A percentile compares a stretch with the other conserved stretches of the same genome.
These are phyloP conservation scores for Krasilnikovozyma curviuscula DNA, from an alignment of 768 basidiomycete species.

Conservation along the genomic window DNA sequence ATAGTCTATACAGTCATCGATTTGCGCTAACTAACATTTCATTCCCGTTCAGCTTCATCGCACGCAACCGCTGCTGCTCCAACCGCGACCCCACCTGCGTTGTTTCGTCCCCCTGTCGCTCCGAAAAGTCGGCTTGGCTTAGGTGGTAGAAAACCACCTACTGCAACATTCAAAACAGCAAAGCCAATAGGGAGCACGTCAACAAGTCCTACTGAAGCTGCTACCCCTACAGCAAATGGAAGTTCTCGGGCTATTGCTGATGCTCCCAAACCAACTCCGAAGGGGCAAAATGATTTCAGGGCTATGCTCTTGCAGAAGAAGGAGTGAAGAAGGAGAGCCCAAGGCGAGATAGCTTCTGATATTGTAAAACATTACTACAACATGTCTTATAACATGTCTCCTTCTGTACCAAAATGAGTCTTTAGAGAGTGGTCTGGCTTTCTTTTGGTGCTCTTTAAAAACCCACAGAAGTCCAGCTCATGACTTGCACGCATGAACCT, in stretches of 20 bases:
- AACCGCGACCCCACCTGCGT: neutral
- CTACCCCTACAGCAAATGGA: conserved; percentile 11
- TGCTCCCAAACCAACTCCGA: conserved; percentile 3
- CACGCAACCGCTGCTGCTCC: neutral
- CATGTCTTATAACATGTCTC: neutral
- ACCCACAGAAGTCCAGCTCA: conserved; percentile 10
- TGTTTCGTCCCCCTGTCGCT: conserved; percentile 5
- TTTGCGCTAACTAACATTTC: conserved; percentile 2
- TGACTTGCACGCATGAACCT: conserved; percentile 10
- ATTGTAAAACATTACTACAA: neutral
- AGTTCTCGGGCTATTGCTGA: conserved; percentile 5
- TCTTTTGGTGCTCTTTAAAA: conserved; percentile 8
- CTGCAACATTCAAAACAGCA: neutral
- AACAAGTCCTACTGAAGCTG: conserved; percentile 15
- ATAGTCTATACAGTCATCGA: neutral
- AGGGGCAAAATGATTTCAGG: conserved; percentile 62
- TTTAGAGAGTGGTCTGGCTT: conserved; percentile 9
- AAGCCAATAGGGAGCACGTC: conserved; percentile 13
- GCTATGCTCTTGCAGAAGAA: conserved; percentile 41
- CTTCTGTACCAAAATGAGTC: neutral
- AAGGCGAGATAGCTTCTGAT: neutral
- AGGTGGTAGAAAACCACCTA: conserved; percentile 22
- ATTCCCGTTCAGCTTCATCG: neutral
- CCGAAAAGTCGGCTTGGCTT: conserved; percentile 38
- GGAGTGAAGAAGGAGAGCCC: neutral